Evolutionary conservation across 2,329 filamentous ascomycete species (phyloP).

Genomic region (Hymenoscyphus fraxineus): DNA sequence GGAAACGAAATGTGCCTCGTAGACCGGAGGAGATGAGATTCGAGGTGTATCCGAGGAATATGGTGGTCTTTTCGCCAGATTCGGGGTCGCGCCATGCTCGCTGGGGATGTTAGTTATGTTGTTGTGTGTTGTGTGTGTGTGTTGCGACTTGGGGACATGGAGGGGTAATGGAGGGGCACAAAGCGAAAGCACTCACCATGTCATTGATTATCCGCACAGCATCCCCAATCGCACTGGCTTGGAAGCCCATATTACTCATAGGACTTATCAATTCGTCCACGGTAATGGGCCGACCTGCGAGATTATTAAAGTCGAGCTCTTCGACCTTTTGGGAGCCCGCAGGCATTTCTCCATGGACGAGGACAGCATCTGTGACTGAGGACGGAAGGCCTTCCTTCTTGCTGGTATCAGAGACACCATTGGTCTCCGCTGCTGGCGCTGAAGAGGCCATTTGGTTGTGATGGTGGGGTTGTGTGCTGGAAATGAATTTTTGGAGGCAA

Average conservation of each 20-base stretch:
- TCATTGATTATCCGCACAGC: constrained; percentile 90
- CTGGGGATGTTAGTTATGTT: constrained; percentile 38
- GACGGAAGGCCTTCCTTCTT: constrained; percentile 48
- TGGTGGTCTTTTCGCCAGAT: constrained; percentile 71
- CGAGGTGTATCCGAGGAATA: constrained; percentile 96
- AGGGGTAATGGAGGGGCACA: constrained; percentile 21
- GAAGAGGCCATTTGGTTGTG: constrained; percentile 3
- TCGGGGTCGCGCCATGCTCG: constrained; percentile 78
- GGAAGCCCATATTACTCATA: constrained; percentile 84
- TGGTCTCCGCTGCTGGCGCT: not conserved
- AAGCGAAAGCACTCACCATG: constrained; percentile 60
- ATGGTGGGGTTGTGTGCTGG: not conserved
- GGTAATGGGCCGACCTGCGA: constrained; percentile 71
- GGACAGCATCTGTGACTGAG: constrained; percentile 72
- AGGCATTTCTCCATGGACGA: constrained; percentile 77
- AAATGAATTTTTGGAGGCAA: not conserved
- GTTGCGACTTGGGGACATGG: not conserved
- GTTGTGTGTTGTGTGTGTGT: not conserved
- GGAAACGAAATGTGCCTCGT: constrained; percentile 83
- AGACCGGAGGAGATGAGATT: constrained; percentile 97
- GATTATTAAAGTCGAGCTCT: constrained; percentile 87
- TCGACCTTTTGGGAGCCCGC: constrained; percentile 74
- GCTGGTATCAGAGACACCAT: not conserved
- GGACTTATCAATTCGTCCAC: constrained; percentile 78
- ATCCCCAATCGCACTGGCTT: constrained; percentile 76